A percentile compares a stretch with the other conserved stretches of the same genome.
phyloP scores from a whole-genome alignment of 2,329 filamentous ascomycete genomes.

The Pseudonectria buxi region DNA sequence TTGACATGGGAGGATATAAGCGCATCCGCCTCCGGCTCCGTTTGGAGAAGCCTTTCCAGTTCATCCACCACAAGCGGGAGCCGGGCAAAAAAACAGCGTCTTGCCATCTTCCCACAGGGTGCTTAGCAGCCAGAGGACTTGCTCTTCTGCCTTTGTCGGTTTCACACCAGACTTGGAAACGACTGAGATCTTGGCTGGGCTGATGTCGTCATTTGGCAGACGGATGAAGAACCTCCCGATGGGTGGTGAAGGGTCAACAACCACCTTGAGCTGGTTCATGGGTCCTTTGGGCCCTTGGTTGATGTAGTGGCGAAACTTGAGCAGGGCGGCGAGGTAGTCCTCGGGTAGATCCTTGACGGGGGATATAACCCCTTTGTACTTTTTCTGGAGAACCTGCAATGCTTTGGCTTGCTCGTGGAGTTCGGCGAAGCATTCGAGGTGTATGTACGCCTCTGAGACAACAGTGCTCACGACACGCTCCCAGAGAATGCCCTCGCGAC shows the following conservation, averaged over 20 bases:
- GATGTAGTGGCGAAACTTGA: slow-evolving; percentile 34
- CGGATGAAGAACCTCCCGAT: slow-evolving; percentile 30
- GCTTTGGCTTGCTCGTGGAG: slow-evolving; percentile 26
- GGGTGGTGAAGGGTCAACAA: slow-evolving; percentile 32
- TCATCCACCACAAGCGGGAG: slow-evolving; percentile 39
- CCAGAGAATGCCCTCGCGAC: slow-evolving; percentile 28
- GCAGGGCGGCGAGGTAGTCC: slow-evolving; percentile 30
- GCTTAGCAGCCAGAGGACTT: slow-evolving; percentile 31
- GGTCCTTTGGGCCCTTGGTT: slow-evolving; percentile 25
- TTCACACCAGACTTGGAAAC: slow-evolving; percentile 9
- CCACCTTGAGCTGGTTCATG: slow-evolving; percentile 17
- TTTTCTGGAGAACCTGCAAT: slow-evolving; percentile 23
- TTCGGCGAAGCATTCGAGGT: slow-evolving; percentile 32
- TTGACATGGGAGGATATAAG: slow-evolving; percentile 33
- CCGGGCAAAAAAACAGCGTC: slow-evolving; percentile 24
- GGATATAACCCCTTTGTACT: slow-evolving; percentile 26
- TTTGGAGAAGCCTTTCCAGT: slow-evolving; percentile 36
- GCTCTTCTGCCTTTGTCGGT: slow-evolving; percentile 12
- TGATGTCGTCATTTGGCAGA: slow-evolving; percentile 14
- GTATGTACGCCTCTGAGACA: slow-evolving; percentile 26
- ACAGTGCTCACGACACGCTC: slow-evolving; percentile 29
- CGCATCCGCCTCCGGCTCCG: slow-evolving; percentile 27
- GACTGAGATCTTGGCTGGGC: slow-evolving; percentile 17
- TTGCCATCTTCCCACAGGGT: slow-evolving; percentile 31
- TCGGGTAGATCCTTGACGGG: slow-evolving; percentile 23